Evolutionary conservation across 1,284 basidiomycete genomes (phyloP).

Genomic region (Lignosus rhinocerotis): DNA sequence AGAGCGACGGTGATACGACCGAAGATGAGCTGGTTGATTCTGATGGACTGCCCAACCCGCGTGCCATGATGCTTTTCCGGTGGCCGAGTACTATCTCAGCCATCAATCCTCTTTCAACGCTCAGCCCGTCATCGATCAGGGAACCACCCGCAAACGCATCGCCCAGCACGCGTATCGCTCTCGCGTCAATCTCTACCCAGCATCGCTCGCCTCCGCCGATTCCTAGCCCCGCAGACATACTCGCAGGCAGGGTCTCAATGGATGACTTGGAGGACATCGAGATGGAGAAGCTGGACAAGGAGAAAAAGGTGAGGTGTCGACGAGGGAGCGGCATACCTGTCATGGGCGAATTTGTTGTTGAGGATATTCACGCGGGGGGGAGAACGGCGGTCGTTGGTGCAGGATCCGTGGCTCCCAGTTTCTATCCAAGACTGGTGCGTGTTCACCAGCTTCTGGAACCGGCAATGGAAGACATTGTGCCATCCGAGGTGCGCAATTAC

Average conservation of each 20-base stretch:
- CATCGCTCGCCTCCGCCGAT: constrained; percentile 44
- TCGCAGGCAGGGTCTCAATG: constrained; percentile 53
- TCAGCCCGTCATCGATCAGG: constrained; percentile 47
- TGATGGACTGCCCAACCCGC: constrained; percentile 68
- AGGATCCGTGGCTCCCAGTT: constrained; percentile 56
- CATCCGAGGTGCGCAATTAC: constrained; percentile 13
- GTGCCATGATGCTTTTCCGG: constrained; percentile 69
- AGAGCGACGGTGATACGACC: constrained; percentile 36
- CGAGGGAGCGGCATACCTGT: constrained; percentile 38
- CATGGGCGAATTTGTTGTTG: constrained; percentile 56
- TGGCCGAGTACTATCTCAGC: constrained; percentile 60
- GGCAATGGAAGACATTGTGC: not conserved
- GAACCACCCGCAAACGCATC: constrained; percentile 23
- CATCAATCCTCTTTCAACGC: constrained; percentile 74
- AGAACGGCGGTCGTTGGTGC: constrained; percentile 63
- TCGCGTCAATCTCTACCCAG: constrained; percentile 33
- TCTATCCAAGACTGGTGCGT: constrained; percentile 48
- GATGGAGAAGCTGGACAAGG: constrained; percentile 35
- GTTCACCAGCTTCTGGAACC: constrained; percentile 1
- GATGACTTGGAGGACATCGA: constrained; percentile 46
- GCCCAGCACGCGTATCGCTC: constrained; percentile 31
- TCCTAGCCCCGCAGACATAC: constrained; percentile 55
- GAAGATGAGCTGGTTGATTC: constrained; percentile 79
- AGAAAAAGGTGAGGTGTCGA: constrained; percentile 25
- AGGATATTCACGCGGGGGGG: constrained; percentile 33